Conservation (phyloP, 78 protist species). For the Tieghemostelium lacteum region DNA sequence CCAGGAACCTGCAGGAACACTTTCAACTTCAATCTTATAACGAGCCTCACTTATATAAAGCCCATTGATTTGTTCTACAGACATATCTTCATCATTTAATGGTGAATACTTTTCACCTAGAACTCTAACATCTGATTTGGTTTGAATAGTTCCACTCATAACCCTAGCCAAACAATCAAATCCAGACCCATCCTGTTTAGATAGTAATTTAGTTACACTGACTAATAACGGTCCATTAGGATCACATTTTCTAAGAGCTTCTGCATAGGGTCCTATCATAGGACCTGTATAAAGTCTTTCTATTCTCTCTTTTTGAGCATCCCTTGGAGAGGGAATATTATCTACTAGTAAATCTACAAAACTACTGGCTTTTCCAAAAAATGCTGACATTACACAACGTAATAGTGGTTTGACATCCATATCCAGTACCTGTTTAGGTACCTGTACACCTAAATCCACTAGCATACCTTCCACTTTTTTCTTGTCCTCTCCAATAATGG, state of each 20-base stretch:
- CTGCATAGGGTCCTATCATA: constrained; percentile 56
- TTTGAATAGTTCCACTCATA: constrained; percentile 91
- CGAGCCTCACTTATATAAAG: constrained; percentile 86
- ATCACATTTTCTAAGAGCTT: constrained; percentile 85
- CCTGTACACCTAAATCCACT: constrained; percentile 86
- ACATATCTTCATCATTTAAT: constrained; percentile 96
- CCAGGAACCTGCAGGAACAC: constrained; percentile 94
- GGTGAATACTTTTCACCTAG: constrained; percentile 95
- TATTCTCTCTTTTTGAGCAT: constrained; percentile 75
- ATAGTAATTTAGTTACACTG: constrained; percentile 86
- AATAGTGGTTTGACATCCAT: constrained; percentile 89
- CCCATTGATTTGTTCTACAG: constrained; percentile 2
- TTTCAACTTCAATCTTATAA: constrained; percentile 86
- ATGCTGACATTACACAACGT: constrained; percentile 77
- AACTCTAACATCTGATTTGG: constrained; percentile 79
- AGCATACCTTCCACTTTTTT: neutral
- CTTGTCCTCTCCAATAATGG: constrained; percentile 19
- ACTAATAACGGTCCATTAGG: constrained; percentile 92
- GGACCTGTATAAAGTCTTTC: constrained; percentile 87
- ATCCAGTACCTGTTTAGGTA: constrained; percentile 46
- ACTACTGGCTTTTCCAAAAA: constrained; percentile 86
- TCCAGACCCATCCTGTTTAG: constrained; percentile 66
- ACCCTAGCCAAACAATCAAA: constrained; percentile 91
- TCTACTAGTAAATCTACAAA: constrained; percentile 89
- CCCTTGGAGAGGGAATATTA: constrained; percentile 94